Base-by-base conservation (phyloP, 1,139 yeast genomes). In the Kluyveromyces marxianus region DNA sequence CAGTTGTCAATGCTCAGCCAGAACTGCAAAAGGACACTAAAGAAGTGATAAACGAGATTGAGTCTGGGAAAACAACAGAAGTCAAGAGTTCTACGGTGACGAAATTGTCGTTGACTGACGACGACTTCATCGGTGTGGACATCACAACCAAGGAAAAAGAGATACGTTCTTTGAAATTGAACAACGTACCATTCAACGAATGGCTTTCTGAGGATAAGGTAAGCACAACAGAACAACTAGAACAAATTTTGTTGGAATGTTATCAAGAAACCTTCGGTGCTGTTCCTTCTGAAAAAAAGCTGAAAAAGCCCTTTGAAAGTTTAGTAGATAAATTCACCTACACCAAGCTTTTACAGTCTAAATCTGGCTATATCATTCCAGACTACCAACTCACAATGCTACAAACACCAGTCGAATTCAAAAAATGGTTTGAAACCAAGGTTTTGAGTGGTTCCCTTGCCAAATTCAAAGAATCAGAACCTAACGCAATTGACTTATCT, bases 401-500 rank as follows among this genome's bases (percentile, higher is more conserved):
- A 7, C 72, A 69, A 50, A 69, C 73, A 10, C 75, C 80, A 25
- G 58, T 59, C 2, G 70, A 67, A 27, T 70, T 86, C 44, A 68
- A 69, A 49, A 52, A 63, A 0, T 78, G 75, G 51, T 71, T 80
- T 47, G 55, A 63, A 30, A 54, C 62, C 7, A 65, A 73, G 40
- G 70, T 83, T 7, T 68, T 75, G 32, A 76, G 77, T 33, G 66
- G 69, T 10, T 66, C 62, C 44, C 67, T 51, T 7, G 51, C 48
- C 7, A 54, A 75, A 54, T 77, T 71, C 67, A 75, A 75, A 55
- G 95, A 84, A 63, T 74, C 82, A 59, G 78, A 79, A 61, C 94
- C 96, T 27, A 77, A 84, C 53, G 92, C 88, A 37, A 77, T 88
- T 45, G 77, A 83, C 64, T 69, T 87, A 54, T 73, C 77, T 50